Evolutionary conservation across 129 eudicot species (phyloP).

Genomic region (Flaveria linearis): DNA sequence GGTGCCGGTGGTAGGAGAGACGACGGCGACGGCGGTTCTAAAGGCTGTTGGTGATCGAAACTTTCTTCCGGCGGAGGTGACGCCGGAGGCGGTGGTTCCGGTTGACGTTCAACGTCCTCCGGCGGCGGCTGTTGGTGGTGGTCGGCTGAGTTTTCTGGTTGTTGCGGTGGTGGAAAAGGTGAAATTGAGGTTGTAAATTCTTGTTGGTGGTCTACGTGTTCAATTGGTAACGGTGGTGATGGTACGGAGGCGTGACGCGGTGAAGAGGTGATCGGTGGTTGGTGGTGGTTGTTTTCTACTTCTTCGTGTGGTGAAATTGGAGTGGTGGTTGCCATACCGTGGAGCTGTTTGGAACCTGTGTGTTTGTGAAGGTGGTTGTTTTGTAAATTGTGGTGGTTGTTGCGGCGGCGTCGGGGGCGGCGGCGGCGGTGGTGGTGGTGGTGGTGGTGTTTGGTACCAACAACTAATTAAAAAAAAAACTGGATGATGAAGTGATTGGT

Average conservation of each 20-base stretch:
- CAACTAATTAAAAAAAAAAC: slow-evolving; percentile 12
- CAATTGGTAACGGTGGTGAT: slow-evolving; percentile 22
- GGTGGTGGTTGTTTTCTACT: slow-evolving; percentile 23
- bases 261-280: slow-evolving; percentile 6
- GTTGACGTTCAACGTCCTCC: slow-evolving; percentile 16
- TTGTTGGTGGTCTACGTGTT: slow-evolving; percentile 22
- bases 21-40: slow-evolving; percentile 37
- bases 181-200: slow-evolving; percentile 25
- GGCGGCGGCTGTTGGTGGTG: slow-evolving; percentile 17
- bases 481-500: slow-evolving; percentile 25
- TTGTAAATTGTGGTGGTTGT: slow-evolving; percentile 6
- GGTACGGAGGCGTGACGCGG: slow-evolving; percentile 7
- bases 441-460: slow-evolving; percentile 26
- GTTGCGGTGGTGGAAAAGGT: slow-evolving; percentile 10
- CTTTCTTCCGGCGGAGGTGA: slow-evolving; percentile 13
- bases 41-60: not conserved
- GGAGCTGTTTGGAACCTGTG: not conserved
- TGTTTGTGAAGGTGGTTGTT: not conserved
- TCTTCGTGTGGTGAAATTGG: slow-evolving; percentile 29
- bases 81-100: not conserved
- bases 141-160: slow-evolving; percentile 16
- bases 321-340: slow-evolving; percentile 29
- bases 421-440: slow-evolving; percentile 8
- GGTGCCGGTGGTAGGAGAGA: slow-evolving; percentile 34
- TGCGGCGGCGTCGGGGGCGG: not conserved